Conservation (phyloP, 1,139 yeast species). For the Meyerozyma smithsonii region DNA sequence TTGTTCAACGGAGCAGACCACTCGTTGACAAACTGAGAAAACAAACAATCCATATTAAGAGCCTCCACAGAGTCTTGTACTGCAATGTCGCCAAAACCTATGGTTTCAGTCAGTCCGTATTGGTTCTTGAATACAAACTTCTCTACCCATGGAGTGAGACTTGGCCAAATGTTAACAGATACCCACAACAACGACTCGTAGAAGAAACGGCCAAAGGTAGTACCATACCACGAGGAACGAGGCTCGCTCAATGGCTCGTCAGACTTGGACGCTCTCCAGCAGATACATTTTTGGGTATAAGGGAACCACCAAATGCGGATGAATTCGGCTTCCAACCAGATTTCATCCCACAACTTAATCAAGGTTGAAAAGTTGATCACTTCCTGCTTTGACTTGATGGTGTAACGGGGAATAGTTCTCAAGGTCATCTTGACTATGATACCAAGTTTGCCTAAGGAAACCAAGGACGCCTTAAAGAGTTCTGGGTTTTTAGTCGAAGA, state of each 20-base stretch:
- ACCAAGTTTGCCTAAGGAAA: conserved; percentile 90
- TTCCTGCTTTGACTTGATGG: conserved; percentile 77
- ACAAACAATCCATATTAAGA: conserved; percentile 91
- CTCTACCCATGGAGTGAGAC: conserved; percentile 80
- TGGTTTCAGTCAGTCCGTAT: conserved; percentile 71
- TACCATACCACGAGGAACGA: conserved; percentile 81
- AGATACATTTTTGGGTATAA: conserved; percentile 74
- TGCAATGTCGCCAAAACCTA: conserved; percentile 60
- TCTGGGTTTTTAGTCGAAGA: conserved; percentile 66
- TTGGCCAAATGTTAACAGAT: conserved; percentile 67
- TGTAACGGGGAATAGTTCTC: conserved; percentile 79
- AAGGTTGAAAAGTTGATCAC: conserved; percentile 73
- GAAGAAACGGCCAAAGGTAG: conserved; percentile 67
- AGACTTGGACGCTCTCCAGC: conserved; percentile 84
- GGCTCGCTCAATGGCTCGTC: conserved; percentile 62
- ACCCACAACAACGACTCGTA: conserved; percentile 78
- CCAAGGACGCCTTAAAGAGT: conserved; percentile 75
- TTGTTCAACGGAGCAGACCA: conserved; percentile 87
- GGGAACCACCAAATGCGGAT: conserved; percentile 98
- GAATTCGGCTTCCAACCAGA: conserved; percentile 91
- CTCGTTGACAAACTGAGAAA: conserved; percentile 91
- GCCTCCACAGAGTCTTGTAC: conserved; percentile 83
- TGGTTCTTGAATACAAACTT: conserved; percentile 79
- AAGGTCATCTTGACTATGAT: conserved; percentile 84
- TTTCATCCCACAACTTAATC: conserved; percentile 58